phyloP scores from a whole-genome alignment of 2,329 filamentous ascomycete genomes.

The Paraconiothyrium brasiliense region DNA sequence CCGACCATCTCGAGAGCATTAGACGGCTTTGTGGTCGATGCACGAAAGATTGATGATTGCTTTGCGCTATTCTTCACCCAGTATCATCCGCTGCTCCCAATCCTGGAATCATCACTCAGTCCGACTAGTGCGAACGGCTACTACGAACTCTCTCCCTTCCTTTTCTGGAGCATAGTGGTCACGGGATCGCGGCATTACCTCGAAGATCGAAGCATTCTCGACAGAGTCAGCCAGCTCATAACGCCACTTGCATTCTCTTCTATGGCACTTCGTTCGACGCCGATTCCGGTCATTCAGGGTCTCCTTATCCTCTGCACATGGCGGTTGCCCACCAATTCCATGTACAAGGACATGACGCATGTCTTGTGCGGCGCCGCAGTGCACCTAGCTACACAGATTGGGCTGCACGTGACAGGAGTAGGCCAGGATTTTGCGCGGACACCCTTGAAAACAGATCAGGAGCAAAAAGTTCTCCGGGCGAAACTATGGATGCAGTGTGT shows the following conservation, averaged over 20 bases:
- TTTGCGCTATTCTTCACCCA: slow-evolving; percentile 48
- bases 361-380: slow-evolving; percentile 53
- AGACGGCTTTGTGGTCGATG: slow-evolving; percentile 45
- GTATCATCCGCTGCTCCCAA: slow-evolving; percentile 46
- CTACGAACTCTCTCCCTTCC: slow-evolving; percentile 45
- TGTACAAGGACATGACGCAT: slow-evolving; percentile 53
- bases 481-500: slow-evolving; percentile 51
- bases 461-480: slow-evolving; percentile 46
- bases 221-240: slow-evolving; percentile 44
- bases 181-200: slow-evolving; percentile 51
- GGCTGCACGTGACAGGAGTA: slow-evolving; percentile 50
- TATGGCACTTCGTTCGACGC: slow-evolving; percentile 48
- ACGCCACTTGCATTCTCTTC: slow-evolving; percentile 50
- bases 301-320: slow-evolving; percentile 53
- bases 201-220: slow-evolving; percentile 47
- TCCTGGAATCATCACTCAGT: slow-evolving; percentile 40
- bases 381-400: slow-evolving; percentile 53
- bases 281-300: slow-evolving; percentile 52
- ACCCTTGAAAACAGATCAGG: slow-evolving; percentile 46
- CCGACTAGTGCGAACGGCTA: slow-evolving; percentile 47
- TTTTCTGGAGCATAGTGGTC: slow-evolving; percentile 54
- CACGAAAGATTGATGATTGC: slow-evolving; percentile 46
- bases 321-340: slow-evolving; percentile 53
- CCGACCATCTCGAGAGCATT: slow-evolving; percentile 39
- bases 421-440: slow-evolving; percentile 53